Evolutionary conservation across 345 rosid genomes (phyloP), one percentile per base, ranked within the genome.

Genomic region (Pelargonium nanum): DNA sequence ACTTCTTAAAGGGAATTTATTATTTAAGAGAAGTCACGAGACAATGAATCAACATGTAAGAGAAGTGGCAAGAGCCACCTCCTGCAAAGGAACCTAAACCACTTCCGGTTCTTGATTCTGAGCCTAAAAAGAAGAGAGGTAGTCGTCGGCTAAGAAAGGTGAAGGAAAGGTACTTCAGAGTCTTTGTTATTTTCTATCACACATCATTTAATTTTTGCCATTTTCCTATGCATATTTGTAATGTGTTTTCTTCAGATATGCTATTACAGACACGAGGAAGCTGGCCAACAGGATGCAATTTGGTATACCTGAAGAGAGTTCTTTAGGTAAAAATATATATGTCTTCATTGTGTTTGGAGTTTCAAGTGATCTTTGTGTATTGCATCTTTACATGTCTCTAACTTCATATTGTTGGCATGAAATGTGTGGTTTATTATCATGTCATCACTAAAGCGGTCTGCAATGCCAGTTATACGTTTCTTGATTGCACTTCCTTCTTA

Each of bases 61-160:
- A n/a, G n/a, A 93, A 89, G 73, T 89, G 97, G 95, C 97, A 93
- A 70, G 96, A 93, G 75, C 96, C 94, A 24, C 97, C 99, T 70
- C 97, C 95, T 58, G 94, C 97, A 57, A 93, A 85, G 82, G 96
- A 89, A 72, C 95, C 96, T 71, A 89, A 74, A 75, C 97, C 97
- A 4, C 96, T 93, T 73, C 99, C 99, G 19, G 96, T 89, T 70
- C 97, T 97, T 59, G 97, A 93, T 73, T 93, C 97, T n/a, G 97
- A 93, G 68, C 97, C 99, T 28, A 89, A 93, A 69, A 89, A 89
- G 45, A 87, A 87, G 80, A 85, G 99, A 61, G 99, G 99, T 76
- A 97, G 97, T 57, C 90, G 96, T 26, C 88, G 99, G 61, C 71
- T 85, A 53, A 83, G 95, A 68, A 93, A 93, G 85, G 84, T 89